These are phyloP conservation scores for Xylariaceae sp. DNA, from an alignment of 2,329 filamentous ascomycete species.

Conservation along the genomic window DNA sequence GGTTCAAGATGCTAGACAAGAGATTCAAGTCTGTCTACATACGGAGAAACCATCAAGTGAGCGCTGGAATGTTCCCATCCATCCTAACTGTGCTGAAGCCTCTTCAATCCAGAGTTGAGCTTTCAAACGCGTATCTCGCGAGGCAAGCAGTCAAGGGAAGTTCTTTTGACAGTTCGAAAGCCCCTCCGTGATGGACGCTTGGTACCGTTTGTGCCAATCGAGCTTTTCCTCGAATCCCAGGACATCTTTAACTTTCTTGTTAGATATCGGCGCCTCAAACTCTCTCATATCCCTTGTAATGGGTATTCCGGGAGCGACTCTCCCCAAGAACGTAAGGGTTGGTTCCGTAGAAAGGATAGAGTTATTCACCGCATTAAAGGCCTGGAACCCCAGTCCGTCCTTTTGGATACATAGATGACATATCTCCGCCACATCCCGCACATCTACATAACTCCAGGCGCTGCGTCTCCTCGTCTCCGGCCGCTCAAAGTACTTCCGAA, in stretches of 20 bases:
- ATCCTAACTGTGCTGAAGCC: too few species aligned
- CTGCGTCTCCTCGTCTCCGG: conserved; percentile 50
- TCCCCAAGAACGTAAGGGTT: conserved; percentile 47
- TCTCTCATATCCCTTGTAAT: conserved; percentile 53
- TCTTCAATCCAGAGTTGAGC: too few species aligned
- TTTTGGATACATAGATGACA: conserved; percentile 49
- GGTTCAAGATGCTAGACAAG: too few species aligned
- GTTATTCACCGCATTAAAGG: conserved; percentile 61
- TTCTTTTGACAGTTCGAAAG: not conserved
- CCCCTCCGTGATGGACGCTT: not conserved
- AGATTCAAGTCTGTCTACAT: too few species aligned
- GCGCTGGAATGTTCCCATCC: too few species aligned
- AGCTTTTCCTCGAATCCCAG: conserved; percentile 56
- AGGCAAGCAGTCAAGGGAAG: too few species aligned
- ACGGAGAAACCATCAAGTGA: too few species aligned
- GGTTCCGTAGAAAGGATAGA: conserved; percentile 51
- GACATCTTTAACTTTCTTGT: conserved; percentile 54
- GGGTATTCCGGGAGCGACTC: conserved; percentile 43
- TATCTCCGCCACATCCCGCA: conserved; percentile 56
- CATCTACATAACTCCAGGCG: conserved; percentile 60
- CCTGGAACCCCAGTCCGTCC: conserved; percentile 54
- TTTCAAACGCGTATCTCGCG: too few species aligned
- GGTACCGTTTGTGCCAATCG: conserved; percentile 42
- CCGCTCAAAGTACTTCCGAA: conserved; percentile 45
- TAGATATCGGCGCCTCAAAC: conserved; percentile 56